Conservation (phyloP, 2,329 filamentous ascomycete species). For the Dothideomycetes sp. region DNA sequence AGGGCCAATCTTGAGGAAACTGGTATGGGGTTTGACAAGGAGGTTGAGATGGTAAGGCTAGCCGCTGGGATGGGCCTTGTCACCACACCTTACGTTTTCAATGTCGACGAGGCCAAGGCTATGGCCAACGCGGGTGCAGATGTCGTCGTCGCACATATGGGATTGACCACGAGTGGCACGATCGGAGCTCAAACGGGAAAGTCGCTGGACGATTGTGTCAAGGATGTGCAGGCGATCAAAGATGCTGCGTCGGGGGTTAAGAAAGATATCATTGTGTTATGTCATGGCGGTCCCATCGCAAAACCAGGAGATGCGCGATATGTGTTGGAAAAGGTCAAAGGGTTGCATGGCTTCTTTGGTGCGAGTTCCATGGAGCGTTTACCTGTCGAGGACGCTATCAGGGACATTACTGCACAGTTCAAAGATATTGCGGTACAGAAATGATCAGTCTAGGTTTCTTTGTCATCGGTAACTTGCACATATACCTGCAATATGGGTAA, state of each 20-base stretch:
- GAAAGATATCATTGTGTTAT: conserved; percentile 54
- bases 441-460: too few relatives aligned
- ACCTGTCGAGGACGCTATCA: conserved; percentile 59
- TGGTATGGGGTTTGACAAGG: conserved; percentile 57
- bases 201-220: conserved; percentile 55
- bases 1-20: conserved; percentile 61
- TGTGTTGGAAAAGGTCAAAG: conserved; percentile 50
- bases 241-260: conserved; percentile 50
- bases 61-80: conserved; percentile 53
- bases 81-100: conserved; percentile 64
- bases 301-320: conserved; percentile 54
- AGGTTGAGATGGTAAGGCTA: conserved; percentile 57
- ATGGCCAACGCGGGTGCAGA: conserved; percentile 60
- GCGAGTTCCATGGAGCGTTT: conserved; percentile 62
- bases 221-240: conserved; percentile 52
- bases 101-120: conserved; percentile 47
- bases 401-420: conserved; percentile 46
- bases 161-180: conserved; percentile 53
- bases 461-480: too few relatives aligned
- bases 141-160: conserved; percentile 60
- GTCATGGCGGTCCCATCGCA: conserved; percentile 61
- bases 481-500: too few relatives aligned
- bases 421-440: conserved; percentile 28
- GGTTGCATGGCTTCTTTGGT: conserved; percentile 63
- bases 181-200: conserved; percentile 56